phyloP scores from a whole-genome alignment of 2,329 filamentous ascomycete genomes.

The Coniochaeta sp. region DNA sequence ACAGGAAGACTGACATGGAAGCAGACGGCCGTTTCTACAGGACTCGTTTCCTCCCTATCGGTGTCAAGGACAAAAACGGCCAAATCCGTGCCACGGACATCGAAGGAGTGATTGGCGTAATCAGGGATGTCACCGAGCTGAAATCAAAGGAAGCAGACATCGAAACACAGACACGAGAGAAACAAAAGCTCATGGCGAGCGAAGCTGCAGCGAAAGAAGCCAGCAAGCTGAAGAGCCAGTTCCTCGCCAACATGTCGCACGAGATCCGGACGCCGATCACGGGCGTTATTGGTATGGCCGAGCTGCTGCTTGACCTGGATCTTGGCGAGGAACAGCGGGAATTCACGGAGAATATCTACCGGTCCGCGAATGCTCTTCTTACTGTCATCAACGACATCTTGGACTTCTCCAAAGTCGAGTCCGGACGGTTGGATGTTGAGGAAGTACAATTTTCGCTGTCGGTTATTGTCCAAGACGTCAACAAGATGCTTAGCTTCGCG shows the following conservation, averaged over 20 bases:
- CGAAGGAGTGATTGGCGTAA: slow-evolving; percentile 70
- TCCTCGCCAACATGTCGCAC: slow-evolving; percentile 76
- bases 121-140: slow-evolving; percentile 71
- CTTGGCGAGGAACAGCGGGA: slow-evolving; percentile 65
- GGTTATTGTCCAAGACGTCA: slow-evolving; percentile 68
- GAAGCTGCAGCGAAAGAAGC: slow-evolving; percentile 75
- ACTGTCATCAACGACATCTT: slow-evolving; percentile 89
- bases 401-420: slow-evolving; percentile 83
- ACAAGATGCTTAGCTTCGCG: slow-evolving; percentile 81
- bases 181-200: slow-evolving; percentile 62
- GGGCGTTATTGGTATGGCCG: slow-evolving; percentile 73
- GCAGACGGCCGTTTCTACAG: slow-evolving; percentile 58
- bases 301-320: slow-evolving; percentile 61
- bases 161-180: slow-evolving; percentile 58
- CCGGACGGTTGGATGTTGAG: slow-evolving; percentile 68
- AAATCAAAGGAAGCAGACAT: slow-evolving; percentile 57
- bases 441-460: slow-evolving; percentile 73
- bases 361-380: slow-evolving; percentile 71
- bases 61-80: slow-evolving; percentile 45
- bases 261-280: slow-evolving; percentile 74
- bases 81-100: slow-evolving; percentile 42
- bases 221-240: slow-evolving; percentile 71
- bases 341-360: slow-evolving; percentile 69
- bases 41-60: slow-evolving; percentile 63
- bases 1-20: not conserved